These are phyloP conservation scores for Auricularia cornea DNA, from an alignment of 768 basidiomycete species.

Conservation along the genomic window DNA sequence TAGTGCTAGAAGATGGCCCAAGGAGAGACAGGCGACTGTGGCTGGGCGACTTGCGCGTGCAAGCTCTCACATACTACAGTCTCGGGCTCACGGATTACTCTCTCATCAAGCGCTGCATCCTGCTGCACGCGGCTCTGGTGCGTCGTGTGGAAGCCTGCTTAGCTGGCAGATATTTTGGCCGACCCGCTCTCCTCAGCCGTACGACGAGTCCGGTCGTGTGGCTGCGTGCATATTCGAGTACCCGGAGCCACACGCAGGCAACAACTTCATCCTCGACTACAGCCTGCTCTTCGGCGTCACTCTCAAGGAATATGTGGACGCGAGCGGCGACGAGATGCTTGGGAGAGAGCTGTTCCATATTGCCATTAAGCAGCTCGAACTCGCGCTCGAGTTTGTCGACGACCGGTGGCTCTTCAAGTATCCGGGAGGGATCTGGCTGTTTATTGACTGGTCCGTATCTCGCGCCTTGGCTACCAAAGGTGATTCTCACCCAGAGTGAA, in stretches of 20 bases:
- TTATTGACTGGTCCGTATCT: not conserved
- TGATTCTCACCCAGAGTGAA: not conserved
- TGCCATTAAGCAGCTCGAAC: not conserved
- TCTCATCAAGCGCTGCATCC: not conserved
- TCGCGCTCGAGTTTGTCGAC: not conserved
- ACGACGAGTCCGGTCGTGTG: constrained; percentile 1
- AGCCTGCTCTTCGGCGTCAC: not conserved
- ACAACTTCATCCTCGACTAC: not conserved
- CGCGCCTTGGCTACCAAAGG: too few species aligned
- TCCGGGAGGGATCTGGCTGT: not conserved
- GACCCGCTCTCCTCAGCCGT: not conserved
- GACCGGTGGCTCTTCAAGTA: not conserved
- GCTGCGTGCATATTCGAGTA: constrained; percentile 2
- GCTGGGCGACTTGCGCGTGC: not conserved
- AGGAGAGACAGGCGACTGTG: not conserved
- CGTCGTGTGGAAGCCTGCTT: too few species aligned
- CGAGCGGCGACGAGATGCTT: not conserved
- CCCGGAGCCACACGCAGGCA: not conserved
- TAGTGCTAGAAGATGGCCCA: not conserved
- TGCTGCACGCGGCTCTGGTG: not conserved
- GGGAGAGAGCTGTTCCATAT: not conserved
- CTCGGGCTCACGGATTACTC: not conserved
- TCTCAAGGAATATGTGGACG: not conserved
- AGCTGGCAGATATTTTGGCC: too few species aligned
- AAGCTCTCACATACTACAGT: not conserved